phyloP scores from a whole-genome alignment of 352 stramenopile species.

The Thraustochytrium sp. region DNA sequence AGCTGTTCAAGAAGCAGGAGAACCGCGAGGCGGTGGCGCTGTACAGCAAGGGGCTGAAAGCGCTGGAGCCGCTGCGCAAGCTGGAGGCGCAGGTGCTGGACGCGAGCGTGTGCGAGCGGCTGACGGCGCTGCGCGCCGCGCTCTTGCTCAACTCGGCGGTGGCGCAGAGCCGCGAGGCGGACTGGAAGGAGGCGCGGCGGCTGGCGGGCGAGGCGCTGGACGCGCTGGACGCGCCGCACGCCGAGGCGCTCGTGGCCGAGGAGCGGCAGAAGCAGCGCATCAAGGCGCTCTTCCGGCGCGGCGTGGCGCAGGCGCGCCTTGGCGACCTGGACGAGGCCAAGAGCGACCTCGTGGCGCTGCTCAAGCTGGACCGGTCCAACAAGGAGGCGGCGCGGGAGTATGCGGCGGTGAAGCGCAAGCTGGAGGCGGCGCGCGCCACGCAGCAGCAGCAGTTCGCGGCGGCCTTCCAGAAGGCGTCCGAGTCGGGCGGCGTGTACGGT shows the following conservation, averaged over 20 bases:
- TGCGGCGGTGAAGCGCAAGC: constrained; percentile 2
- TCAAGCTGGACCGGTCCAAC: constrained; percentile 25
- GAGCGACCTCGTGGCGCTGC: constrained; percentile 23
- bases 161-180: neutral
- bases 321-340: constrained; percentile 38
- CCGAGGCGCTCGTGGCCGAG: neutral
- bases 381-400: constrained; percentile 35
- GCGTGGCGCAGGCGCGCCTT: neutral
- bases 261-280: neutral
- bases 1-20: neutral
- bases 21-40: neutral
- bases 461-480: constrained; percentile 17
- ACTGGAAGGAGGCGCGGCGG: neutral
- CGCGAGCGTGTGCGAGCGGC: neutral
- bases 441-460: constrained; percentile 34
- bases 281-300: constrained; percentile 41
- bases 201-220: neutral
- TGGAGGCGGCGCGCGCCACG: neutral
- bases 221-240: neutral
- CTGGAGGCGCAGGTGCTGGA: neutral
- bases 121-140: neutral
- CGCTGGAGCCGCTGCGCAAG: neutral
- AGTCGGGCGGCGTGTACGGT: constrained; percentile 13
- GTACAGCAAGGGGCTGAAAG: neutral
- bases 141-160: neutral